A percentile compares a stretch with the other conserved stretches of the same genome.
phyloP scores from a whole-genome alignment of 371 early-diverging fungal species.

The Blakeslea trispora region DNA sequence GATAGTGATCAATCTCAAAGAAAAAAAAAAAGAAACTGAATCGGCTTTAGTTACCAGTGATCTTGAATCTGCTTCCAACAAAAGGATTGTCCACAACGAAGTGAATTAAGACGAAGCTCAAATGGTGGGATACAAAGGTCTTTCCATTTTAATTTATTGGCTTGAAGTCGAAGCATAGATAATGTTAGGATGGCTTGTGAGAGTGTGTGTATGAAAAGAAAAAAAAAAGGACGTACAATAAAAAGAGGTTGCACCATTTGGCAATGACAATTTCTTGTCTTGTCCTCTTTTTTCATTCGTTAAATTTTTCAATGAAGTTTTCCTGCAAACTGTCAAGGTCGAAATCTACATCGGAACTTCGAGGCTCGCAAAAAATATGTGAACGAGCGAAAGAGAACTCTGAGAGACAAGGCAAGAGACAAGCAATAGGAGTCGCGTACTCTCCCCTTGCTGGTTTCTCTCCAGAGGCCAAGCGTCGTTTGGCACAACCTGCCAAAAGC shows the following conservation, averaged over 20 bases:
- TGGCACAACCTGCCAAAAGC: background rate
- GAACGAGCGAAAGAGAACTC: background rate
- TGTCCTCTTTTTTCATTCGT: too few species aligned
- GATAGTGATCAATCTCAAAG: conserved; percentile 18
- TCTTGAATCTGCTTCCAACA: conserved; percentile 69
- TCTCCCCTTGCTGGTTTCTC: background rate
- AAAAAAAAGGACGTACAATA: background rate
- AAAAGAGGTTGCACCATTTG: too few species aligned
- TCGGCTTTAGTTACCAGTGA: conserved; percentile 32
- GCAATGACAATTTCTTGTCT: too few species aligned
- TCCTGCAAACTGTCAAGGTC: background rate
- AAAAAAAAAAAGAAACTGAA: too few species aligned
- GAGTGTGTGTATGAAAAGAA: background rate
- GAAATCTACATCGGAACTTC: background rate
- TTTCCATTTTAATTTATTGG: conserved; percentile 48
- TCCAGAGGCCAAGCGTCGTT: background rate
- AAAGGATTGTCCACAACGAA: conserved; percentile 89
- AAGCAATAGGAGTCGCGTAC: background rate
- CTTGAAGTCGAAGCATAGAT: conserved; percentile 5
- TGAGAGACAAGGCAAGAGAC: background rate
- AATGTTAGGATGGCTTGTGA: too few species aligned
- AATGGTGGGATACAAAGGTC: conserved; percentile 59
- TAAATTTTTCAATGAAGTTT: too few species aligned
- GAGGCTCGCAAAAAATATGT: background rate
- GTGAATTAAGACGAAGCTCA: conserved; percentile 79